A percentile compares a stretch with the other conserved stretches of the same genome.
phyloP scores from a whole-genome alignment of 164 flowering plant genomes.

The Cinnamomum micranthum region DNA sequence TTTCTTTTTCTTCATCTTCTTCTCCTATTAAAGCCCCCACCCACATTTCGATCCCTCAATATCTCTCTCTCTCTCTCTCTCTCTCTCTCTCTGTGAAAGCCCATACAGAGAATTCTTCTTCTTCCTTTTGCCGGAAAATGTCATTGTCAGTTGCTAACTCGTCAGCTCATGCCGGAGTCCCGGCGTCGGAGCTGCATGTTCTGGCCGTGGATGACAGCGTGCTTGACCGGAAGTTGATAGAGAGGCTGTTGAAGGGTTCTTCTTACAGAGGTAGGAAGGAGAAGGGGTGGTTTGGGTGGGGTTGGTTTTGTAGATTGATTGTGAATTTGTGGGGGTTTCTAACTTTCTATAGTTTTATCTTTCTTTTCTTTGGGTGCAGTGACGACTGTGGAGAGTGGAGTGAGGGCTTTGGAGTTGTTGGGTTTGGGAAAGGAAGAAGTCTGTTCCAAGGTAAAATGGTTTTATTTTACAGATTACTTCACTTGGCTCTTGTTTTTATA shows the following conservation, averaged over 20 bases:
- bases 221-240: constrained; percentile 16
- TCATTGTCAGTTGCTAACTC: neutral
- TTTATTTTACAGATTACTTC: neutral
- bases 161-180: neutral
- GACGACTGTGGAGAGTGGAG: constrained; percentile 22
- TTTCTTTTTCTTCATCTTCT: neutral
- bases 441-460: constrained; percentile 5
- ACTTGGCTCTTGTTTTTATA: neutral
- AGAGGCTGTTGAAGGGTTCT: constrained; percentile 13
- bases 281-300: neutral
- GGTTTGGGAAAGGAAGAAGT: constrained; percentile 13
- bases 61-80: neutral
- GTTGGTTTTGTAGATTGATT: neutral
- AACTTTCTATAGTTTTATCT: neutral
- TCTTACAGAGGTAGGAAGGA: constrained; percentile 12
- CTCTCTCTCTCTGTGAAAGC: neutral
- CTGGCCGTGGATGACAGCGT: constrained; percentile 22
- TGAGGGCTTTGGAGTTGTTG: constrained; percentile 21
- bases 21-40: neutral
- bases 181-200: constrained; percentile 9
- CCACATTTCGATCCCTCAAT: too few species aligned
- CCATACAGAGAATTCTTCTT: neutral
- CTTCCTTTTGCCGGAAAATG: neutral
- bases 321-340: neutral
- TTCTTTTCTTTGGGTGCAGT: constrained; percentile 8